Evolutionary conservation across 768 basidiomycete species (phyloP), one percentile per base, ranked within the genome.

Genomic region (Hortiboletus campestris): DNA sequence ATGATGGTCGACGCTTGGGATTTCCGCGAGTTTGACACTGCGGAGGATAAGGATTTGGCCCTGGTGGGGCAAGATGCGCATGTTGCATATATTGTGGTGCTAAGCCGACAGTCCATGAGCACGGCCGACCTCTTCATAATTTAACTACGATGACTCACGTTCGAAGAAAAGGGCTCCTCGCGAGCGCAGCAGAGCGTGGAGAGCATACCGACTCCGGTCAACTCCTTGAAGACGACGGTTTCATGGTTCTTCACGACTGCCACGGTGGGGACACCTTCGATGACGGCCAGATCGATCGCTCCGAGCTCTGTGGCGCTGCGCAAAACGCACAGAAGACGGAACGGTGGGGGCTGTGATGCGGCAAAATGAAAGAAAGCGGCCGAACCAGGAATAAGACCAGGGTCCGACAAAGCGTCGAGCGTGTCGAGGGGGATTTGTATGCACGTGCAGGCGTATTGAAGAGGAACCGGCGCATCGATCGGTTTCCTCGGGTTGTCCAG

Each of bases 21-120:
- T 17, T 6, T 25, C 46, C 34, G 62, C 59, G 36, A 65, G 62
- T 39, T 62, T 65, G 45, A 79, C 58, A 4, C 73, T 71, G 35
- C 84, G 82, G 44, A 84, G 73, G 49, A 84, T 72, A 20, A 86
- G 69, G 13, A 86, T 67, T 49, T 81, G 75, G 10, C 72, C 68
- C 63, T 85, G 84, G 14, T 71, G 67, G 2, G 83, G 82, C 35
- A 84, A 64, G 25, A 80, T 74, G 31, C 82, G 78, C 46, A 83
- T 68, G n/a, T 76, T 79, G 51, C 74, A 76, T 55, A 86, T 80
- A 22, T 71, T 70, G 61, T 83, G 79, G 28, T 70, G 68, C 82
- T 83, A 22, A 50, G 32, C 19, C 10, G 39, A 49, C 16, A n/a
- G 28, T 12, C 6, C 7, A 34, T 70, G 40, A 68, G 22, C 22